phyloP scores from a whole-genome alignment of 257 asterid species.

The Paraleonurus japonicus region DNA sequence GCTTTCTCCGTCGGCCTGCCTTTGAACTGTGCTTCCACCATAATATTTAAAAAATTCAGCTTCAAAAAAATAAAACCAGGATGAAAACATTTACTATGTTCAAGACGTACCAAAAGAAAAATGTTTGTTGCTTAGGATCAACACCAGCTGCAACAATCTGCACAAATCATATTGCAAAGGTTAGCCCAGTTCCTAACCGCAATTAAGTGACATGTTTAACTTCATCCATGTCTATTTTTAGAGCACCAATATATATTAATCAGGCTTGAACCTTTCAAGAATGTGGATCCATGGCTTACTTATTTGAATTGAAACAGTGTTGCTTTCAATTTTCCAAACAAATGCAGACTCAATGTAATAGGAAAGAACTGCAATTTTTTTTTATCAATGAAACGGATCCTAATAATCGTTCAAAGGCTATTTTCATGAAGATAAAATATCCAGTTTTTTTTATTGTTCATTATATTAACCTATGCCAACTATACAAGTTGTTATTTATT shows the following conservation, averaged over 20 bases:
- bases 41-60: constrained; percentile 30
- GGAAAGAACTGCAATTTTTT: not conserved
- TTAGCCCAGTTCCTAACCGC: constrained; percentile 8
- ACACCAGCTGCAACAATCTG: constrained; percentile 88
- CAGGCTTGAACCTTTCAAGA: constrained; percentile 4
- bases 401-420: not conserved
- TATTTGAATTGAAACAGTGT: not conserved
- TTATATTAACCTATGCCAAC: not conserved
- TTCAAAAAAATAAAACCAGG: not conserved
- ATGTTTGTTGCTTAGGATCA: constrained; percentile 88
- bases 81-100: constrained; percentile 21
- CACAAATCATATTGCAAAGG: constrained; percentile 25
- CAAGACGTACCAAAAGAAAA: constrained; percentile 71
- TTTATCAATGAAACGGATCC: constrained; percentile 11
- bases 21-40: constrained; percentile 60
- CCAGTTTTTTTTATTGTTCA: constrained; percentile 10
- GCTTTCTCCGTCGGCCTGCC: constrained; percentile 55
- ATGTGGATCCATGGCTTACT: not conserved
- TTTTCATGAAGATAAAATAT: constrained; percentile 14
- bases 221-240: constrained; percentile 12
- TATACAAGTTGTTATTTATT: not conserved
- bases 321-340: constrained; percentile 5
- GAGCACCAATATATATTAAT: constrained; percentile 5
- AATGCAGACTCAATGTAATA: not conserved
- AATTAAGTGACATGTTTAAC: constrained; percentile 12